These are phyloP conservation scores for Aspergillus phoenicis DNA, from an alignment of 2,329 filamentous ascomycete species.

Conservation along the genomic window DNA sequence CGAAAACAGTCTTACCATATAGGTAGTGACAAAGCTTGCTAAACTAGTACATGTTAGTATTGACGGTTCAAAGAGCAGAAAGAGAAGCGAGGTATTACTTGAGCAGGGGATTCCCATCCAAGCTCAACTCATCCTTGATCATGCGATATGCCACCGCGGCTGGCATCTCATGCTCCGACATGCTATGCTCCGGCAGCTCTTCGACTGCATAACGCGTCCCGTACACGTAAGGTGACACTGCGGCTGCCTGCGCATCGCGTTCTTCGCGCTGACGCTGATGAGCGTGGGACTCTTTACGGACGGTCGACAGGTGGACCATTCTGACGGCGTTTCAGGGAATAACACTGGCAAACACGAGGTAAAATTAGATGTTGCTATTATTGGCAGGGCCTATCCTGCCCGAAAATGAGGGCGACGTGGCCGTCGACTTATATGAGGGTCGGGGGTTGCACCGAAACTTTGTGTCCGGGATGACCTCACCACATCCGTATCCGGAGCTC, in stretches of 20 bases:
- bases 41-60: constrained; percentile 4
- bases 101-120: constrained; percentile 67
- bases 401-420: neutral
- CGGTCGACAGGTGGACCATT: constrained; percentile 43
- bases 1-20: constrained; percentile 51
- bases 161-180: constrained; percentile 88
- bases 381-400: neutral
- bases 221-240: constrained; percentile 69
- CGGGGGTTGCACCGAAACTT: neutral
- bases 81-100: constrained; percentile 55
- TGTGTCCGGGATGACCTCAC: constrained; percentile 17
- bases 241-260: constrained; percentile 23
- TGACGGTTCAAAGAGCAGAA: neutral
- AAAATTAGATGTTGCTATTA: neutral
- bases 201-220: constrained; percentile 79
- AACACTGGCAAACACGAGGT: neutral
- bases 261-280: constrained; percentile 21
- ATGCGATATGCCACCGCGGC: constrained; percentile 69
- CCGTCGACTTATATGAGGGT: neutral
- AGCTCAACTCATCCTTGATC: constrained; percentile 63
- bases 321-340: constrained; percentile 11
- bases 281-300: constrained; percentile 33
- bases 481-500: constrained; percentile 4
- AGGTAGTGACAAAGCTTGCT: constrained; percentile 68
- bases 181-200: constrained; percentile 78